Base-by-base conservation (phyloP, 1,284 basidiomycete genomes). In the Microbotryomycetes sp. region DNA sequence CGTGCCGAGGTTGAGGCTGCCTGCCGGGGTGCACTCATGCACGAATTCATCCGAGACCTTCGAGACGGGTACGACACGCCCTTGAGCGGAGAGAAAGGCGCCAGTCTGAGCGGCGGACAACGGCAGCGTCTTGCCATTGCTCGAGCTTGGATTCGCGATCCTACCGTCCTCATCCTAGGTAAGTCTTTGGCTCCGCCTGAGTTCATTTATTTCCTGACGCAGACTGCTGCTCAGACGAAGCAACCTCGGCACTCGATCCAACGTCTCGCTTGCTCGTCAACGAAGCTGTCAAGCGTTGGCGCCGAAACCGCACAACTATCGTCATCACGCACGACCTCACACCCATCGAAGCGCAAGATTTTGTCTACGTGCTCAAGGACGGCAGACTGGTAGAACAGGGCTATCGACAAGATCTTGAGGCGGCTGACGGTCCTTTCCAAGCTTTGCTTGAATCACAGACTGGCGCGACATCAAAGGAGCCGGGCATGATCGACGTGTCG, bases 281-380 rank as follows among this genome's bases (percentile, higher is more conserved):
- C 67, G 87, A 90, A 66, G 90, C 91, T 0, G 82, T 97, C 76
- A 88, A 88, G 72, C 76, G 76, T 21, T 93, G 91, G 89, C 81
- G 91, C 23, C 76, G 75, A 26, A 87, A 88, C 75, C 85, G 83
- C 72, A 96, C 93, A 0, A 98, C 94, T 0, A 86, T 99, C 72
- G 86, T 97, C 62, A 96, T 97, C 76, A 97, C 93, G 0, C 94
- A 97, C 75, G 93, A 97, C 71, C 82, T 97, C 13, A 86, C 86
- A 0, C 89, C 92, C 71, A 89, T 98, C 68, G 78, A 78, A 4
- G 57, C 79, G 0, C 76, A 80, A 18, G 93, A 97, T 75, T 97
- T 94, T 69, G 87, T 94, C 16, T 97, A 97, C 74, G 87, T 97
- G 4, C 84, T 98, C 79, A 84, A 85, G 66, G 78, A 84, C 26